Evolutionary conservation across 1,284 basidiomycete genomes (phyloP).

Genomic region (Malassezia sp.): DNA sequence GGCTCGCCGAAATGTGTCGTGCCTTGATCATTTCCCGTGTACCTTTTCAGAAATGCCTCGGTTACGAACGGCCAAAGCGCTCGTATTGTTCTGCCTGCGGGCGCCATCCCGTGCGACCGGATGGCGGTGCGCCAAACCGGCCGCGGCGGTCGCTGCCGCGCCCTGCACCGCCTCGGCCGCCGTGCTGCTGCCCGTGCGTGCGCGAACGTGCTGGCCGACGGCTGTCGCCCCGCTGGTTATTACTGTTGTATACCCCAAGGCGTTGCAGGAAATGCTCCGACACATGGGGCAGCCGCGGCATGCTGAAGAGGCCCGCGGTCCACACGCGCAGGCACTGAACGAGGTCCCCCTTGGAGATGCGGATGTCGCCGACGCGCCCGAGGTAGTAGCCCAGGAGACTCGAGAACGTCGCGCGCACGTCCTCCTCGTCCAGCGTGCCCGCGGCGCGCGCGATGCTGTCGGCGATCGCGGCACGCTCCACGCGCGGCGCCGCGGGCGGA

Average conservation of each 20-base stretch:
- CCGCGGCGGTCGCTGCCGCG: too few species aligned
- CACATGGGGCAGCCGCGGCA: background rate
- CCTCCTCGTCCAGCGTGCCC: constrained; percentile 10
- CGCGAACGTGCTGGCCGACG: too few species aligned
- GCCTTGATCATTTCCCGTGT: too few species aligned
- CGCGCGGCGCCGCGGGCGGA: constrained; percentile 33
- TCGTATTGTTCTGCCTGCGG: too few species aligned
- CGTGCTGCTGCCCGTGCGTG: too few species aligned
- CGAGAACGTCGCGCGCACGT: constrained; percentile 5
- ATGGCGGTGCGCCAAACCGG: too few species aligned
- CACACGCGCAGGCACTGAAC: background rate
- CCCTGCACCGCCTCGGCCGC: too few species aligned
- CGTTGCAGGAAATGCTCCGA: background rate
- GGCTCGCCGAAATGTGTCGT: too few species aligned
- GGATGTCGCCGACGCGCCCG: background rate
- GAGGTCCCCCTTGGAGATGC: constrained; percentile 1
- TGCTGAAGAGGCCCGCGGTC: background rate
- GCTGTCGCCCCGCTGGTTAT: too few species aligned
- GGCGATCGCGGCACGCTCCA: constrained; percentile 9
- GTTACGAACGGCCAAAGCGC: too few species aligned
- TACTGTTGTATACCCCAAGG: background rate
- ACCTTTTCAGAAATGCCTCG: too few species aligned
- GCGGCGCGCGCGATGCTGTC: constrained; percentile 17
- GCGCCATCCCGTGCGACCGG: too few species aligned
- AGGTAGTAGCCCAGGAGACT: constrained; percentile 31